Evolutionary conservation across 1,284 basidiomycete genomes (phyloP), one percentile per base, ranked within the genome.

Genomic region (Moesziomyces parantarcticus): DNA sequence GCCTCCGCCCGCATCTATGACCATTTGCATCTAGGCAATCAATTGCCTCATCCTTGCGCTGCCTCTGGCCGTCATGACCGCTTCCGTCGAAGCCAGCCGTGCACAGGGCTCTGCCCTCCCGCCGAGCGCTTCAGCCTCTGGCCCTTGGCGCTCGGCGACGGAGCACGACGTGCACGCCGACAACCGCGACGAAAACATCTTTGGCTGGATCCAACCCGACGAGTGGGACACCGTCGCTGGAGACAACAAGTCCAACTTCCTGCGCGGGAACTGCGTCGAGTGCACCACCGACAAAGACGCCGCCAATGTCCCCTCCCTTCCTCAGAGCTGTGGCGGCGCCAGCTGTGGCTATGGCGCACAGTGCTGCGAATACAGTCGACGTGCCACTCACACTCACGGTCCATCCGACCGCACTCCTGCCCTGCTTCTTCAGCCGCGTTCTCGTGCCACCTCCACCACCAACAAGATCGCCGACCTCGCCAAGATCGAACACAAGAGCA

Each of bases 211-310:
- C 18, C 70, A 73, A 25, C 70, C 70, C 20, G 60, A 73, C 40
- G 70, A 73, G 44, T 73, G 70, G 70, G 64, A 73, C 14, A 73
- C 60, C 18, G 54, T 73, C 25, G 70, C 70, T 8, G 70, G 70
- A 13, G 45, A 43, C 34, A 73, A 68, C 64, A 73, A 67, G 57
- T 48, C 29, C 55, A 62, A 67, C 50, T 73, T 73, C 23, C 44
- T 73, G 49, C 63, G 60, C 23, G 70, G 64, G 9, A 53, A 73
- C 5, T 73, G 70, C 39, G 47, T 64, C 16, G 54, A 60, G 21
- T 73, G 70, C 34, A 47, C 40, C 16, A 20, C 42, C 18, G 66
- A 59, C 20, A 46, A 50, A 14, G 50, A 62, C 39, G 44, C 22
- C 5, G 18, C 50, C 49, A 21, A 44, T 40, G 44, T 44, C 13